These are phyloP conservation scores for Naegleria gruberi DNA, from an alignment of 208 protist species.

Conservation along the genomic window DNA sequence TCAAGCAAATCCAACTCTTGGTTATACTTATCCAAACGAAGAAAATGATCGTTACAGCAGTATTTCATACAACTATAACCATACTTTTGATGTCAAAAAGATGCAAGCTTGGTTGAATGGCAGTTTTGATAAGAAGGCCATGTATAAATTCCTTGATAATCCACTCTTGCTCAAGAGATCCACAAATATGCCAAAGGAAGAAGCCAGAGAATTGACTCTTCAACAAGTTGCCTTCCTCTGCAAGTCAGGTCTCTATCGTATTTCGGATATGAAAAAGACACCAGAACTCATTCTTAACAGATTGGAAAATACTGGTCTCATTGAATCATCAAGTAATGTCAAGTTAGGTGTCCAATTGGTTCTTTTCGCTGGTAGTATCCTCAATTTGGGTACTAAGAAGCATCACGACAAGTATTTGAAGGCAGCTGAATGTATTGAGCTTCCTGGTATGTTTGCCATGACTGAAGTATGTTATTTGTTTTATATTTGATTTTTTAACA, in stretches of 20 bases:
- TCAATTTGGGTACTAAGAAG: constrained; percentile 9
- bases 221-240: neutral
- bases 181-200: neutral
- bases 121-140: neutral
- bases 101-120: neutral
- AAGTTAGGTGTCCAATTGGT: constrained; percentile 15
- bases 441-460: constrained; percentile 33
- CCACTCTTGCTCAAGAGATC: neutral
- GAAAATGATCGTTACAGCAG: neutral
- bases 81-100: neutral
- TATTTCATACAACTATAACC: neutral
- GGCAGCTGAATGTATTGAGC: neutral
- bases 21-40: neutral
- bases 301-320: neutral
- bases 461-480: constrained; percentile 38
- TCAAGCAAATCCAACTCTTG: neutral
- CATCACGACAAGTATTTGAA: constrained; percentile 1
- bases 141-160: neutral
- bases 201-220: neutral
- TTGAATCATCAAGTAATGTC: neutral
- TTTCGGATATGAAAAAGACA: neutral
- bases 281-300: neutral
- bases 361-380: neutral
- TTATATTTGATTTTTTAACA: neutral
- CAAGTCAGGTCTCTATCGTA: neutral